Base-by-base conservation (phyloP, 768 basidiomycete species). In the Xanthoconium stramineum region DNA sequence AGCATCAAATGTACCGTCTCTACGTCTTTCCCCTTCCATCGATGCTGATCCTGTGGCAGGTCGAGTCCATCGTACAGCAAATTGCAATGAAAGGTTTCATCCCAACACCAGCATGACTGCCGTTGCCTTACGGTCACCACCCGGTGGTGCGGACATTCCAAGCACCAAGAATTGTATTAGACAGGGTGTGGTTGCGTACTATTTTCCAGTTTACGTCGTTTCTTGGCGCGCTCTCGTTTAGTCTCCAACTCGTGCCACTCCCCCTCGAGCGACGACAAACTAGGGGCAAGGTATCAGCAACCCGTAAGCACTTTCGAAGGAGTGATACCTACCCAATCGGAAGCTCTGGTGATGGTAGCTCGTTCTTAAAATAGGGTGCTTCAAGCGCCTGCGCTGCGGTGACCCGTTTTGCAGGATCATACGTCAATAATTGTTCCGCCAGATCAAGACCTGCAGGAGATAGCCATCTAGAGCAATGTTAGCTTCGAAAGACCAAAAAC, bases 221-320 rank as follows among this genome's bases (percentile, higher is more conserved):
- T 88, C 75, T 85, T 90, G 55, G 88, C 87, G 39, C 92, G 82
- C 75, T 98, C 94, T 54, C 86, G 81, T 72, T 98, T 99, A 13
- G 92, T 91, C 71, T 98, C 95, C 59, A 95, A 79, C 71, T 99
- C 97, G 72, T 99, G 97, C 91, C 95, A 98, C 70, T 98, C 97
- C 44, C 97, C 96, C 68, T 92, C 85, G 40, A 97, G 73, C 13
- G 81, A 81, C 13, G 88, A 81, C 55, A 98, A 74, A 50, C 94
- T 95, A 59, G 19, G 28, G 47, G 20, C 19, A 36, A 33, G 40
- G 13, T 45, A 40, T 60, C 40, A 65, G 45, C n/a, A 46, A 28
- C 19, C 11, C 42, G 24, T 51, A 43, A 38, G 42, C 53, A 52
- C 15, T 24, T 17, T n/a, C 4, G 24, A 11, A 52, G 38, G 35